Evolutionary conservation across 805 yeast genomes (phyloP).

Genomic region (Jamesozyma lodderae): DNA sequence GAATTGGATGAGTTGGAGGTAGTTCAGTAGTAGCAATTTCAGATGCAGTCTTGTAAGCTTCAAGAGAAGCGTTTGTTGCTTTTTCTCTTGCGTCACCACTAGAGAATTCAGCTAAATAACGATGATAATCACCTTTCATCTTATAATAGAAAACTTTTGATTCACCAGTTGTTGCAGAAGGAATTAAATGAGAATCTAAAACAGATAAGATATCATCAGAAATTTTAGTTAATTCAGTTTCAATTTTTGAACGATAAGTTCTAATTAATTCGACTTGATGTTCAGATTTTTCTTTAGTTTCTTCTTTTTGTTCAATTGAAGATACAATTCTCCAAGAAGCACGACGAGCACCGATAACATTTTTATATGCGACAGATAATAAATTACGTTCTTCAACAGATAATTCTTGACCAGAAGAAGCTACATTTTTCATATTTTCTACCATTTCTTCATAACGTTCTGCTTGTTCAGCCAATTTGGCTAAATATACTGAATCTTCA

Average conservation of each 20-base stretch:
- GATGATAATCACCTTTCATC: conserved; percentile 98
- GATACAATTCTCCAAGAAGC: conserved; percentile 98
- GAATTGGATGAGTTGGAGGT: conserved; percentile 95
- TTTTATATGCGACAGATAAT: conserved; percentile 91
- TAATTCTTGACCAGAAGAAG: conserved; percentile 86
- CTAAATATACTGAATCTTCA: conserved; percentile 95
- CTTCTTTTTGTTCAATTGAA: conserved; percentile 94
- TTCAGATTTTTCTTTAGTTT: conserved; percentile 76
- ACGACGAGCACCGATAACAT: conserved; percentile 95
- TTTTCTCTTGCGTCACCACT: conserved; percentile 80
- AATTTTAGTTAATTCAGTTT: conserved; percentile 78
- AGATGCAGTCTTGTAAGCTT: conserved; percentile 87
- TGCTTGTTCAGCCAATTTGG: conserved; percentile 96
- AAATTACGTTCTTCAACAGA: conserved; percentile 95
- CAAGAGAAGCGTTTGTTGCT: conserved; percentile 84
- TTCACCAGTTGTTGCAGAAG: conserved; percentile 90
- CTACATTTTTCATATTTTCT: conserved; percentile 93
- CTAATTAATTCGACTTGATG: conserved; percentile 79
- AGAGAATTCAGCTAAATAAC: conserved; percentile 94
- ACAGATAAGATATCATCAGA: conserved; percentile 87
- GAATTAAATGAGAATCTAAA: conserved; percentile 76
- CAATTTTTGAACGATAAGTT: conserved; percentile 88
- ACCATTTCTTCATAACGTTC: conserved; percentile 99
- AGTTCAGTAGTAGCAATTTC: conserved; percentile 91
- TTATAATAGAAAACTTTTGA: conserved; percentile 94